phyloP scores from a whole-genome alignment of 768 basidiomycete species.

The Phlegmacium glaucopus region DNA sequence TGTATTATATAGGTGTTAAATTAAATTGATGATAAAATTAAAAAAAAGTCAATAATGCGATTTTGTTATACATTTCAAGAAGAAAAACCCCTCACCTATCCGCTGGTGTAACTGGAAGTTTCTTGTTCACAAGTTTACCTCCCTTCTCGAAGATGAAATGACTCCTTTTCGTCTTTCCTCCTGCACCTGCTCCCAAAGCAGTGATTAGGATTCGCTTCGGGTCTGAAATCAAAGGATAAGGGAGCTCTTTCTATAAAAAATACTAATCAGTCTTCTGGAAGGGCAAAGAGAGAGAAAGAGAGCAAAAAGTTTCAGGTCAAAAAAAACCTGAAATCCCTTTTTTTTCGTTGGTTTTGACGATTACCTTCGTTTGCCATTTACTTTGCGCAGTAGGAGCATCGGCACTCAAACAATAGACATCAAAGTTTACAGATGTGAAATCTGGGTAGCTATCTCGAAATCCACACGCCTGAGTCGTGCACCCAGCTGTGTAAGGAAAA shows the following conservation, averaged over 20 bases:
- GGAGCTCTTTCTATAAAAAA: slow-evolving; percentile 65
- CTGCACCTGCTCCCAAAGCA: slow-evolving; percentile 76
- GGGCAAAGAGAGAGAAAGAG: too few relatives aligned
- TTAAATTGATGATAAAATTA: neutral
- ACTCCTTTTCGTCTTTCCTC: slow-evolving; percentile 84
- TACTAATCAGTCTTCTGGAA: too few relatives aligned
- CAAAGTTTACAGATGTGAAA: slow-evolving; percentile 65
- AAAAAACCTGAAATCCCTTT: too few relatives aligned
- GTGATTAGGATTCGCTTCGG: slow-evolving; percentile 77
- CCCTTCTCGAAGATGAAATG: slow-evolving; percentile 94
- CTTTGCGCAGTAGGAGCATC: slow-evolving; percentile 71
- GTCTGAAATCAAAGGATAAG: slow-evolving; percentile 86
- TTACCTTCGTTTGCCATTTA: slow-evolving; percentile 86
- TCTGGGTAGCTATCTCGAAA: slow-evolving; percentile 83
- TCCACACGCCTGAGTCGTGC: slow-evolving; percentile 90
- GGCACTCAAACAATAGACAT: slow-evolving; percentile 81
- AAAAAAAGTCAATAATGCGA: too few relatives aligned
- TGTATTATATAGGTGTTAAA: too few relatives aligned
- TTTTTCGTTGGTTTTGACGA: too few relatives aligned
- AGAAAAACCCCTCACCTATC: slow-evolving; percentile 69
- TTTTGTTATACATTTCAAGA: too few relatives aligned
- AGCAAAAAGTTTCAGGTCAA: too few relatives aligned
- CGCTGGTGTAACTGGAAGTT: slow-evolving; percentile 80
- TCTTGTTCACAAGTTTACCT: slow-evolving; percentile 83
- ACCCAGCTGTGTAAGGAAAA: slow-evolving; percentile 56